Conservation (phyloP, 345 rosid species). For the Anacardium occidentale region DNA sequence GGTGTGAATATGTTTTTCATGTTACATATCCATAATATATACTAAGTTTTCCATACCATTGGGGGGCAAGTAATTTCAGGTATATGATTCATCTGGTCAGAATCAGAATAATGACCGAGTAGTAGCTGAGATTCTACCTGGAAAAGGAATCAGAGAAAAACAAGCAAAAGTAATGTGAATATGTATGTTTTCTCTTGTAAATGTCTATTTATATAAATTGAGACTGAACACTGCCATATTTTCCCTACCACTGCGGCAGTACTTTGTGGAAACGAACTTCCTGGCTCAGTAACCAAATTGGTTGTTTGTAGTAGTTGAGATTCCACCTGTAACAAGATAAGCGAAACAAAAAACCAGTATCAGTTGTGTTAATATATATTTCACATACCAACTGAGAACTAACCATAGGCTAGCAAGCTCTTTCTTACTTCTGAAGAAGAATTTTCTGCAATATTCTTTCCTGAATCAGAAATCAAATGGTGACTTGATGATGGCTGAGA, state of each 20-base stretch:
- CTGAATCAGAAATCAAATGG: neutral
- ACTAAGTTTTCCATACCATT: neutral
- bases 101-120: no score
- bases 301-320: neutral
- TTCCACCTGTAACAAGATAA: neutral
- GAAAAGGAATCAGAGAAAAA: no score
- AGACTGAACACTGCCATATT: no score
- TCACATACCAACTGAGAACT: neutral
- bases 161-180: no score
- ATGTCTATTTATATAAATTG: no score
- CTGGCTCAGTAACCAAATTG: neutral
- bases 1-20: neutral
- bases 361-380: neutral
- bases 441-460: constrained; percentile 11
- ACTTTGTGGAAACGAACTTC: neutral
- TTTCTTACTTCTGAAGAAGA: neutral
- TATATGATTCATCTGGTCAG: neutral
- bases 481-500: neutral
- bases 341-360: neutral
- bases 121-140: no score
- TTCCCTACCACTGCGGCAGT: no score
- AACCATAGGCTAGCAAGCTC: neutral
- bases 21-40: no score
- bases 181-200: no score
- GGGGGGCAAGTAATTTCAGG: neutral